Evolutionary conservation across 306 rosid genomes (phyloP), one percentile per base, ranked within the genome.

Genomic region (Delonix regia): DNA sequence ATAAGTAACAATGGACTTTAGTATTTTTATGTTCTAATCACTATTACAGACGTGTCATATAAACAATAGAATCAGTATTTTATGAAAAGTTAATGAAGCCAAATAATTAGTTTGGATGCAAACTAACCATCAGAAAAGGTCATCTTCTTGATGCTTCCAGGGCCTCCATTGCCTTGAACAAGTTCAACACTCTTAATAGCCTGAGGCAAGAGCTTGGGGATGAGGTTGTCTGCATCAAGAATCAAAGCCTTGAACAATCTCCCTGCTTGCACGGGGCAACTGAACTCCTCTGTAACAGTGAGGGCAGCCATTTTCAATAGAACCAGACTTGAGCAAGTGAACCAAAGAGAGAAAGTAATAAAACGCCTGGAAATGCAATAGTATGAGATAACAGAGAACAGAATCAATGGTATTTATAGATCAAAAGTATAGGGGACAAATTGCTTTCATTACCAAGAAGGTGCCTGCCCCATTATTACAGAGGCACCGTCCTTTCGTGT

Each of bases 181-280:
- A 87, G 80, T 41, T 92, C 89, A 67, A 77, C 5, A 4, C 52
- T 55, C 72, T 84, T 81, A 34, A 87, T 27, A 16, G 88, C 87
- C 22, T 86, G 86, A 0, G 93, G 93, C 21, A 86, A 52, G 11
- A 89, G 63, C 81, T 92, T 88, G 51, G 92, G 91, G 0, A 89
- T 22, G 75, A 88, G 90, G 71, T 78, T 82, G 52, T 84, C 84
- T 24, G 77, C 92, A 53, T 89, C 91, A 27, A 92, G 88, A 72
- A 92, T 60, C 82, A 89, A 77, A 78, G 91, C 92, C 90, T 89
- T 86, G 90, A 92, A 92, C 77, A 89, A 1, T 62, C 78, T 84
- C 33, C 70, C 47, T 19, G 92, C 83, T 13, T 83, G 71, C 36
- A 88, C 69, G 39, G 63, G 77, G 81, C 91, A n/a, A n/a, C 83